Percentiles rank a stretch among this genome's conserved stretches.
phyloP scores from a whole-genome alignment of 768 basidiomycete genomes.

The Neoboletus brunneissimus region DNA sequence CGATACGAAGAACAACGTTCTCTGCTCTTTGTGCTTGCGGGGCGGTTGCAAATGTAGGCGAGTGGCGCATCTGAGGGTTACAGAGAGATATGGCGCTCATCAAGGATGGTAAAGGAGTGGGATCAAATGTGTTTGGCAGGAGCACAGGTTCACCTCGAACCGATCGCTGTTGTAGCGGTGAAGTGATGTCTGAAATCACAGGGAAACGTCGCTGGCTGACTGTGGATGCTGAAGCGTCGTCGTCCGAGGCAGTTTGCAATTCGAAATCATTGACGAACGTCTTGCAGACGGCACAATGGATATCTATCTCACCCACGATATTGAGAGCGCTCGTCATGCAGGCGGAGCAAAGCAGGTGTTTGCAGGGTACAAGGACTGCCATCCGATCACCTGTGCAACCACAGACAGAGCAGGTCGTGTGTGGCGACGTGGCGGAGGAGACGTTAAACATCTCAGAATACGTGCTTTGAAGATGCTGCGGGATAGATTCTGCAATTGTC shows the following conservation, averaged over 20 bases:
- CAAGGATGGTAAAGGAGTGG: constrained; percentile 29
- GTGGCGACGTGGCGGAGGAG: constrained; percentile 10
- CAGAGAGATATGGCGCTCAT: constrained; percentile 32
- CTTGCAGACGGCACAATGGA: constrained; percentile 81
- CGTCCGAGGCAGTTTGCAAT: constrained; percentile 35
- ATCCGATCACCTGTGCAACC: constrained; percentile 46
- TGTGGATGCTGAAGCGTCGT: constrained; percentile 22
- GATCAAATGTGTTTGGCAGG: constrained; percentile 28
- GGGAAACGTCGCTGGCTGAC: constrained; percentile 11
- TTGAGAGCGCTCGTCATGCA: constrained; percentile 86
- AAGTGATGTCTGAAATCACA: constrained; percentile 13
- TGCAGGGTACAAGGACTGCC: constrained; percentile 71
- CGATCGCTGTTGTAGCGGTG: constrained; percentile 27
- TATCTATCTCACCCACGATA: constrained; percentile 86
- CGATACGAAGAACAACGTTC: constrained; percentile 70
- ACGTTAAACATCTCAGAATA: constrained; percentile 25
- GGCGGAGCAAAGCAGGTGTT: constrained; percentile 72
- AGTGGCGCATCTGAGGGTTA: constrained; percentile 21
- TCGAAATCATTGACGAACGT: constrained; percentile 67
- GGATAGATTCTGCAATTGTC: constrained; percentile 30
- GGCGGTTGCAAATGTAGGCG: constrained; percentile 10
- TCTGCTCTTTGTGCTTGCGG: constrained; percentile 29
- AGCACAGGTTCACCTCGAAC: constrained; percentile 26
- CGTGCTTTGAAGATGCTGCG: constrained; percentile 21
- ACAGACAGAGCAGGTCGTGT: constrained; percentile 60